These are phyloP conservation scores for Hyphopichia wangnamkhiaoensis DNA, from an alignment of 1,139 yeast genomes.

Conservation along the genomic window DNA sequence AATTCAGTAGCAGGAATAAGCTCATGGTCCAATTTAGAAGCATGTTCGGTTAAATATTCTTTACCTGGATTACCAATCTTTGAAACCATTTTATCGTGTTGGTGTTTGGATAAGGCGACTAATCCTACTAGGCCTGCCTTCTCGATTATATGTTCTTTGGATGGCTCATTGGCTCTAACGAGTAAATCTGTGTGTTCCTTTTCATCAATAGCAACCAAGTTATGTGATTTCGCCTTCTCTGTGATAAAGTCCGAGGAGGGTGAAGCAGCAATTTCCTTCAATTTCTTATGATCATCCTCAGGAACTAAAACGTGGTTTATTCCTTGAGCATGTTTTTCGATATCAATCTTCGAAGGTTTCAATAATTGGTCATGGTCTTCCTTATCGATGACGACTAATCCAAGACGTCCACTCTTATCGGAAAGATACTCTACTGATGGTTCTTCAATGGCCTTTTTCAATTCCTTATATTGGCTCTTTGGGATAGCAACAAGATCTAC, in stretches of 20 bases:
- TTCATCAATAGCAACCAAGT: slow-evolving; percentile 27
- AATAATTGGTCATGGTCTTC: slow-evolving; percentile 1
- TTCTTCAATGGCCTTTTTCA: slow-evolving; percentile 2
- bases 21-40: slow-evolving; percentile 7
- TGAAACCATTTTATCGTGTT: slow-evolving; percentile 19
- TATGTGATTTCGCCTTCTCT: slow-evolving; percentile 24
- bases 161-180: slow-evolving; percentile 28
- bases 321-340: slow-evolving; percentile 3
- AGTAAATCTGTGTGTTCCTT: slow-evolving; percentile 26
- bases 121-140: slow-evolving; percentile 26
- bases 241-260: slow-evolving; percentile 22
- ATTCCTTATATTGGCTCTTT: slow-evolving; percentile 1
- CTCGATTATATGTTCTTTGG: slow-evolving; percentile 24
- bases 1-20: slow-evolving; percentile 12
- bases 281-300: slow-evolving; percentile 1
- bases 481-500: slow-evolving; percentile 14
- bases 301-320: slow-evolving; percentile 4
- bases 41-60: slow-evolving; percentile 14
- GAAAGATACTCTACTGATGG: slow-evolving; percentile 20
- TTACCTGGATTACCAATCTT: slow-evolving; percentile 20
- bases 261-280: slow-evolving; percentile 10
- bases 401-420: slow-evolving; percentile 18
- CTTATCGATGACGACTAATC: slow-evolving; percentile 4
- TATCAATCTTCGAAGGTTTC: slow-evolving; percentile 7
- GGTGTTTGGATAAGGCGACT: slow-evolving; percentile 22